Evolutionary conservation across 768 basidiomycete genomes (phyloP).

Genomic region (Saitozyma sp.): DNA sequence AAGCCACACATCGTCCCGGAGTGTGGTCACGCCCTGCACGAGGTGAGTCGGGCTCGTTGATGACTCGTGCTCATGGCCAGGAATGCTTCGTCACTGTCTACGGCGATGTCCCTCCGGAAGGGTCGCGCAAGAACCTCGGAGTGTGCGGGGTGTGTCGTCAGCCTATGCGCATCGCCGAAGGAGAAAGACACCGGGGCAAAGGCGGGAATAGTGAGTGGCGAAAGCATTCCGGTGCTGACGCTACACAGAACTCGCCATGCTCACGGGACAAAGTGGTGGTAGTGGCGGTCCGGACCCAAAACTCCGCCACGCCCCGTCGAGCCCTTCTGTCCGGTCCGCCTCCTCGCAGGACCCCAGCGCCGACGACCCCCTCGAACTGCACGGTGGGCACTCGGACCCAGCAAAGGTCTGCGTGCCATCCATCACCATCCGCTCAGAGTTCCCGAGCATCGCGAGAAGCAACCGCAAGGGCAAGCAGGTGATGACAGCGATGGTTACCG

Average conservation of each 20-base stretch:
- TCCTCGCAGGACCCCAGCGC: slow-evolving; percentile 14
- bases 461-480: slow-evolving; percentile 66
- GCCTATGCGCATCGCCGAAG: slow-evolving; percentile 93
- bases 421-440: slow-evolving; percentile 92
- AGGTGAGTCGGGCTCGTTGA: slow-evolving; percentile 56
- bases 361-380: slow-evolving; percentile 75
- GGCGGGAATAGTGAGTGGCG: slow-evolving; percentile 69
- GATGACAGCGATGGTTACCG: slow-evolving; percentile 87
- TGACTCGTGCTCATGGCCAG: slow-evolving; percentile 53
- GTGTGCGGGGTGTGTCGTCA: slow-evolving; percentile 96
- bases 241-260: slow-evolving; percentile 77
- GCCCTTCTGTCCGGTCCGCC: slow-evolving; percentile 36
- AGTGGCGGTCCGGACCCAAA: slow-evolving; percentile 50
- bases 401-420: slow-evolving; percentile 79
- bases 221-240: slow-evolving; percentile 1
- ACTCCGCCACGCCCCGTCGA: slow-evolving; percentile 53
- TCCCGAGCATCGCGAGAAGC: slow-evolving; percentile 69
- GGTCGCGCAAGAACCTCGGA: slow-evolving; percentile 67
- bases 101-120: slow-evolving; percentile 74
- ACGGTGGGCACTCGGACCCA: slow-evolving; percentile 5
- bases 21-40: slow-evolving; percentile 96
- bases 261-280: slow-evolving; percentile 66
- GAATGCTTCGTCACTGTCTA: slow-evolving; percentile 97
- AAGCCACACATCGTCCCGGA: slow-evolving; percentile 96
- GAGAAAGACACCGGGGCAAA: slow-evolving; percentile 67